Evolutionary conservation across 306 rosid species (phyloP).

Genomic region (Sophora flavescens): DNA sequence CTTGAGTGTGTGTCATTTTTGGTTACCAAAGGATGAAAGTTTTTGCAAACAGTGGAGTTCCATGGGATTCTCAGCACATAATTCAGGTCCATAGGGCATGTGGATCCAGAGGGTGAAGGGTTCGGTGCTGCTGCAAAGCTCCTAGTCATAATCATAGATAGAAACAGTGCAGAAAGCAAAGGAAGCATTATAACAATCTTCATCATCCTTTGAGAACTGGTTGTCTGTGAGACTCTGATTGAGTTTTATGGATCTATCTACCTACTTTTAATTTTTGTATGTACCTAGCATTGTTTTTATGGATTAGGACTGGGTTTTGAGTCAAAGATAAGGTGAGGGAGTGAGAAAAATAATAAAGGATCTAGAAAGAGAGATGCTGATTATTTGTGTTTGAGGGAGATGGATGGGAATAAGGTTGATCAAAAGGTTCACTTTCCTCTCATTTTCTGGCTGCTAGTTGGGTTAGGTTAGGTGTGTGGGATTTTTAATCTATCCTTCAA

Average conservation of each 20-base stretch:
- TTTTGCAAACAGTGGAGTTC: constrained; percentile 68
- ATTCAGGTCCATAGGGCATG: constrained; percentile 81
- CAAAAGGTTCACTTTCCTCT: constrained; percentile 31
- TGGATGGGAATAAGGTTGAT: constrained; percentile 3
- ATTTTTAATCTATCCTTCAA: background rate
- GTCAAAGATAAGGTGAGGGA: constrained; percentile 20
- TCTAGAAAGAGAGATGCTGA: constrained; percentile 23
- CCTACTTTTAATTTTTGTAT: too few species aligned
- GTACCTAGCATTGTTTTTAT: background rate
- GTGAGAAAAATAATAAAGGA: constrained; percentile 6
- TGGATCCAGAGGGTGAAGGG: constrained; percentile 26
- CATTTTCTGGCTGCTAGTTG: constrained; percentile 44
- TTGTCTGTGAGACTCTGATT: background rate
- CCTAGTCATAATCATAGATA: background rate
- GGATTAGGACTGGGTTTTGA: constrained; percentile 20
- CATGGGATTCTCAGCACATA: constrained; percentile 74
- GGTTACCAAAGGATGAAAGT: constrained; percentile 39
- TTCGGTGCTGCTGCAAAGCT: constrained; percentile 44
- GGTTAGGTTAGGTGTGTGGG: constrained; percentile 42
- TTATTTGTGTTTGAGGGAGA: constrained; percentile 14
- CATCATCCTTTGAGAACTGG: constrained; percentile 34
- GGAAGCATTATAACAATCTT: constrained; percentile 37
- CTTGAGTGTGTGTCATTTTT: background rate
- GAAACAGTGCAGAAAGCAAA: constrained; percentile 39
- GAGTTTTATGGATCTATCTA: too few species aligned